These are phyloP conservation scores for Pseudognaphalium luteoalbum DNA, from an alignment of 129 eudicot species.

Conservation along the genomic window DNA sequence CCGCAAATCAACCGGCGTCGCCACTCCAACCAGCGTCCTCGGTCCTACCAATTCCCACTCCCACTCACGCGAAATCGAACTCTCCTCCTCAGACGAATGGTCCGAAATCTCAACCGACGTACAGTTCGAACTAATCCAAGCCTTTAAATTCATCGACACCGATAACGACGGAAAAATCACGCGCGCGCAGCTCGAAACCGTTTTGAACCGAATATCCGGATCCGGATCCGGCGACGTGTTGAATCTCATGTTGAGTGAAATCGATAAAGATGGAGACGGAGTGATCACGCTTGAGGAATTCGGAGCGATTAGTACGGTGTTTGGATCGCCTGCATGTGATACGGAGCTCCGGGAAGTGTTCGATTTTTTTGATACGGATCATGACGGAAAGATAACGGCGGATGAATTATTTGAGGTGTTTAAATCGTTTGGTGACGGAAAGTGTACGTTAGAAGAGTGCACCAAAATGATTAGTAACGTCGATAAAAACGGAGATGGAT, in stretches of 20 bases:
- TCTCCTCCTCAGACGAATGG: slow-evolving; percentile 37
- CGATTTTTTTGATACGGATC: slow-evolving; percentile 67
- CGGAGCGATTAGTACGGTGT: slow-evolving; percentile 55
- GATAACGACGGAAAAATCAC: slow-evolving; percentile 68
- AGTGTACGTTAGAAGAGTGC: slow-evolving; percentile 81
- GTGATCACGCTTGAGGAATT: slow-evolving; percentile 65
- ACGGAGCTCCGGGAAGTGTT: slow-evolving; percentile 59
- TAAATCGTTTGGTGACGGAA: slow-evolving; percentile 50
- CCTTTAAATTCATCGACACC: slow-evolving; percentile 60
- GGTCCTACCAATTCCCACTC: slow-evolving; percentile 8
- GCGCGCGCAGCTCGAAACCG: slow-evolving; percentile 39
- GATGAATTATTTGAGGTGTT: slow-evolving; percentile 66
- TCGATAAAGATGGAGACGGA: slow-evolving; percentile 73
- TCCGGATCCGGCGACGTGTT: slow-evolving; percentile 52
- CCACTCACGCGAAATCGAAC: slow-evolving; percentile 29
- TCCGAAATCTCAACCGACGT: slow-evolving; percentile 37
- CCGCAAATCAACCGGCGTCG: slow-evolving; percentile 16
- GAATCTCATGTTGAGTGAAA: slow-evolving; percentile 46
- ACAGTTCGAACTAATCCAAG: slow-evolving; percentile 47
- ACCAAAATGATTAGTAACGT: slow-evolving; percentile 70
- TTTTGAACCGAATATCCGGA: slow-evolving; percentile 47
- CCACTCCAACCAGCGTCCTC: slow-evolving; percentile 60
- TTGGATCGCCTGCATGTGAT: slow-evolving; percentile 52
- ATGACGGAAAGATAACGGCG: slow-evolving; percentile 77
- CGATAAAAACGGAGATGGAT: slow-evolving; percentile 69